Percentiles rank a stretch among this genome's conserved stretches.
phyloP scores from a whole-genome alignment of 1,284 basidiomycete species.

The Taiwanofungus camphoratus region DNA sequence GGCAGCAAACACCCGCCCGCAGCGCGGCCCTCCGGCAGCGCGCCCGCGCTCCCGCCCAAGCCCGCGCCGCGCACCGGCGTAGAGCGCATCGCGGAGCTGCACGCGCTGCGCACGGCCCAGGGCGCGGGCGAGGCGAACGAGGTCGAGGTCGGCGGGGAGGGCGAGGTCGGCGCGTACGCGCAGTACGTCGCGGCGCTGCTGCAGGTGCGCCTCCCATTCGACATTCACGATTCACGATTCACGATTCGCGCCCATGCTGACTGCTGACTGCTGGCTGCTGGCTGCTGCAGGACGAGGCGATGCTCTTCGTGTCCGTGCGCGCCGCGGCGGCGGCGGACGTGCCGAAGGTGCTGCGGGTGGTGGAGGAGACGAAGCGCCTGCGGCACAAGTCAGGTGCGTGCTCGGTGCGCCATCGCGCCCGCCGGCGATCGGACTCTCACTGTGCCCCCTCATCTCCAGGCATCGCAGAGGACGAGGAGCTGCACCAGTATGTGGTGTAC shows the following conservation, averaged over 20 bases:
- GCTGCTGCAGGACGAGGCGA: slow-evolving; percentile 57
- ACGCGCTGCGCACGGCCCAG: slow-evolving; percentile 38
- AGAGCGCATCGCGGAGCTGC: slow-evolving; percentile 63
- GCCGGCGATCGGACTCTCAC: neutral
- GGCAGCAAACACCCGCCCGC: neutral
- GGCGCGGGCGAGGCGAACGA: slow-evolving; percentile 63
- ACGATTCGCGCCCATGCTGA: no score
- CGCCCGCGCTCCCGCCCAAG: slow-evolving; percentile 49
- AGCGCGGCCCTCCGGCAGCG: neutral
- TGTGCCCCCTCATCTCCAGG: slow-evolving; percentile 32
- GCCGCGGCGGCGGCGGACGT: slow-evolving; percentile 63
- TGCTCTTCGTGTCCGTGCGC: slow-evolving; percentile 71
- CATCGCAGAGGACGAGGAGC: slow-evolving; percentile 49
- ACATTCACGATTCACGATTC: neutral
- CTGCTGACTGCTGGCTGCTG: neutral
- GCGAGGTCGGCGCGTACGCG: slow-evolving; percentile 59
- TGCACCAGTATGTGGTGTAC: slow-evolving; percentile 76
- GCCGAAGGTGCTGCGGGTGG: slow-evolving; percentile 72
- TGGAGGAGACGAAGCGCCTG: slow-evolving; percentile 72
- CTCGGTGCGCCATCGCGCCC: neutral
- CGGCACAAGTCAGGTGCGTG: slow-evolving; percentile 65
- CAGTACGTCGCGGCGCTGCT: slow-evolving; percentile 61
- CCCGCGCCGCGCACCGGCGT: slow-evolving; percentile 58
- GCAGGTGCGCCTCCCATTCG: slow-evolving; percentile 36
- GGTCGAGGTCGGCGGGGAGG: slow-evolving; percentile 63